A percentile compares a stretch with the other conserved stretches of the same genome.
phyloP scores from a whole-genome alignment of 768 basidiomycete genomes.

The Chiua virens region DNA sequence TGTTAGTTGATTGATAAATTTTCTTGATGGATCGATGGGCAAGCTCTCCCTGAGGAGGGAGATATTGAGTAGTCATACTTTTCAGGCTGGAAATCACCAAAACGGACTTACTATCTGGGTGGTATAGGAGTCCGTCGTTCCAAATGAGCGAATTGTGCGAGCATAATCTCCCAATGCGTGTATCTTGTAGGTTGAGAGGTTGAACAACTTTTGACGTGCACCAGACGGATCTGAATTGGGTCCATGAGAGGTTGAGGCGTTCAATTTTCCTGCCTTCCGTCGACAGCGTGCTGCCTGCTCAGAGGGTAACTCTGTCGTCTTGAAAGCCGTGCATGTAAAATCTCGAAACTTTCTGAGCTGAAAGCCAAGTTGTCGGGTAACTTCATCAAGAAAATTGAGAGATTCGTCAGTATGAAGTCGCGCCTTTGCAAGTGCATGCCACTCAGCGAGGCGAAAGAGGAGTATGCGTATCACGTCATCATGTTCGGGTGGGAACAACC shows the following conservation, averaged over 20 bases:
- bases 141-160: constrained; percentile 22
- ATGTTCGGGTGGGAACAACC: constrained; percentile 26
- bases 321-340: constrained; percentile 24
- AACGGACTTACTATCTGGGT: constrained; percentile 31
- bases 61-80: background rate
- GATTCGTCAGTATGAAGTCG: constrained; percentile 33
- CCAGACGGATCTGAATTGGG: background rate
- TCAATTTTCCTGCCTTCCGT: background rate
- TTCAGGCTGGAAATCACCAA: no score
- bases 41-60: constrained; percentile 31
- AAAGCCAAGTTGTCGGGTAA: constrained; percentile 12
- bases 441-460: constrained; percentile 26
- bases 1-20: constrained; percentile 28
- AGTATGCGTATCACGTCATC: constrained; percentile 18
- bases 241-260: no score
- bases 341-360: constrained; percentile 25
- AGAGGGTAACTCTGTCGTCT: constrained; percentile 24
- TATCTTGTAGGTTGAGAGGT: constrained; percentile 34
- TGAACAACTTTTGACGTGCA: constrained; percentile 22
- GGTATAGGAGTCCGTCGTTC: constrained; percentile 37
- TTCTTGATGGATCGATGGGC: constrained; percentile 33
- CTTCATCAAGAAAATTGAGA: constrained; percentile 16
- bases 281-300: constrained; percentile 21
- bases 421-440: constrained; percentile 38
- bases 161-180: constrained; percentile 38